Evolutionary conservation across 495 filamentous ascomycete genomes (phyloP), one percentile per base, ranked within the genome.

Genomic region (Cenococcum geophilum): DNA sequence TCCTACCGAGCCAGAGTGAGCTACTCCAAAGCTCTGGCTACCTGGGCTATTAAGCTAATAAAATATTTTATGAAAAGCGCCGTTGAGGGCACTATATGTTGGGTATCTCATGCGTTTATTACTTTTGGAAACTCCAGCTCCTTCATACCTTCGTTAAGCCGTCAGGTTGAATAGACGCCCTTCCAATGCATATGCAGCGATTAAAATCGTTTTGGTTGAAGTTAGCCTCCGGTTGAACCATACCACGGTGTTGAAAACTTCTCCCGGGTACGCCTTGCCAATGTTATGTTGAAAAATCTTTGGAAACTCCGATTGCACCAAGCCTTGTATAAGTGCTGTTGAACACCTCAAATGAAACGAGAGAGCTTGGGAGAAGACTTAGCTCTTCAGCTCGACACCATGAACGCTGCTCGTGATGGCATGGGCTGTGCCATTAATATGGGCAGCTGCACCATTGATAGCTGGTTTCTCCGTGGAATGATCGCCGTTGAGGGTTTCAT

Each of bases 101-200:
- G 60, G 60, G 60, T 62, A 62, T 62, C 60, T 62, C 23, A 27
- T 23, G 16, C 6, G 5, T 23, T 52, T 25, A 10, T 27, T 37
- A 32, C 23, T 40, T 16, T 32, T 14, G 14, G 16, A 42, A 8
- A 42, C 32, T 11, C 37, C 25, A 42, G 40, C 54, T 42, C 6
- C 48, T 21, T 48, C 23, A 52, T 60, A 21, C 32, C 18, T 52
- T 61, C 42, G 25, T 43, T 55, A 51, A 58, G 61, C 60, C 61
- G 65, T 68, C 65, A 64, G 65, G 65, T 68, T 68, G 65, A 68
- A 67, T 63, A 60, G 65, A 68, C 65, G 65, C 65, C 65, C 63
- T 50, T 53, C 60, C 45, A 40, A 57, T 59, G 59, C 61, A 64
- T 34, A 32, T 66, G 40, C 40, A 34, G 32, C 5, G 36, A 56